A percentile compares a stretch with the other conserved stretches of the same genome.
Conservation (phyloP, 805 yeast genomes). For the Zygosaccharomyces gambellarensis region DNA sequence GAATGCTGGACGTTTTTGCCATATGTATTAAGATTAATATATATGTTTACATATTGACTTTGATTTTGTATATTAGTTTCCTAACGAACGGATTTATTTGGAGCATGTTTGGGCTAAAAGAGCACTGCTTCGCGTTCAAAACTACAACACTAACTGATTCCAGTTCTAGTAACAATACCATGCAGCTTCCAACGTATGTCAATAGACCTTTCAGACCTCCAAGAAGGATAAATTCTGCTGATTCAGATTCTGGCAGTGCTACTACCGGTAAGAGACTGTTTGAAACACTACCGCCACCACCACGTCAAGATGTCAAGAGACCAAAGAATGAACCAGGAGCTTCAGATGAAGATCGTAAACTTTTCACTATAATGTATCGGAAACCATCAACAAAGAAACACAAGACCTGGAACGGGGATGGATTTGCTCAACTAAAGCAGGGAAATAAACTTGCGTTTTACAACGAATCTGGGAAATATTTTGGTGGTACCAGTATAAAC, state of each 20-base stretch:
- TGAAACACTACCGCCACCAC: background rate
- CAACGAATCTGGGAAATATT: slow-evolving; percentile 26
- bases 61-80: background rate
- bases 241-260: background rate
- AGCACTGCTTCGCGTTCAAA: background rate
- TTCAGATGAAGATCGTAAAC: slow-evolving; percentile 1
- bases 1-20: slow-evolving; percentile 1
- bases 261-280: background rate
- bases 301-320: slow-evolving; percentile 6
- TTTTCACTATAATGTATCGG: slow-evolving; percentile 54
- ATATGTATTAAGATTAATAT: background rate
- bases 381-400: slow-evolving; percentile 71
- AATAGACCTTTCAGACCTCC: slow-evolving; percentile 55
- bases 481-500: slow-evolving; percentile 25
- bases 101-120: background rate
- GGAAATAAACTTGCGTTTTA: slow-evolving; percentile 24
- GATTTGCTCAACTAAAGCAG: slow-evolving; percentile 42
- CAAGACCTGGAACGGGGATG: slow-evolving; percentile 96
- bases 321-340: background rate
- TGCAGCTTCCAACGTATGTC: slow-evolving; percentile 29
- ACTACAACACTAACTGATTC: background rate
- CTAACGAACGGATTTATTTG: background rate
- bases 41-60: too few relatives aligned
- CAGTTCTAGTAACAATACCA: slow-evolving; percentile 1
- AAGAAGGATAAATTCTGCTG: slow-evolving; percentile 19